Conservation (phyloP, 2,329 filamentous ascomycete genomes). For the Neonectria hederae region DNA sequence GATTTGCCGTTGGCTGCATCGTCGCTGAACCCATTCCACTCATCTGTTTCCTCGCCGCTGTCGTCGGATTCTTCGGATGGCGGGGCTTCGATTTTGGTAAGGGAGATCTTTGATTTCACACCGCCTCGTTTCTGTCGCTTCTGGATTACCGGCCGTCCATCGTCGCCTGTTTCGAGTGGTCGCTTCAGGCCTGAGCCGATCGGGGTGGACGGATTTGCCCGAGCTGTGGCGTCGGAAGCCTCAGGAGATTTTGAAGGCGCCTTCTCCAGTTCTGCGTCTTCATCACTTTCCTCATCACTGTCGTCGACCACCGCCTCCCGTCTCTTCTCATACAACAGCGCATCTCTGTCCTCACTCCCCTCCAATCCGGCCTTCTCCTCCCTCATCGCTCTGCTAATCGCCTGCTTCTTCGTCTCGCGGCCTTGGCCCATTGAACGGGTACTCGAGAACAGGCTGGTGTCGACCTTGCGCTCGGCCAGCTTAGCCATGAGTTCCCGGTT, state of each 20-base stretch:
- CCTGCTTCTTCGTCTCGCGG: conserved; percentile 76
- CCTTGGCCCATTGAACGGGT: conserved; percentile 79
- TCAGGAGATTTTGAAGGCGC: not conserved
- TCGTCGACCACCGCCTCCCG: conserved; percentile 42
- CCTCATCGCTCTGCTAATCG: conserved; percentile 68
- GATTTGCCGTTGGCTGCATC: conserved; percentile 48
- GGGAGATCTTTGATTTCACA: conserved; percentile 63
- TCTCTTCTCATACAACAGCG: conserved; percentile 61
- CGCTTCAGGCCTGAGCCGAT: conserved; percentile 86
- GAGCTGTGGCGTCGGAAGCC: conserved; percentile 11
- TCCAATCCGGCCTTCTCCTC: conserved; percentile 73
- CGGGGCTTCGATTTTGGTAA: conserved; percentile 51
- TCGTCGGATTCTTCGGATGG: conserved; percentile 49
- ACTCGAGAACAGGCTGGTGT: conserved; percentile 83
- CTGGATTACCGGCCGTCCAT: conserved; percentile 82
- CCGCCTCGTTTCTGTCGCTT: conserved; percentile 80
- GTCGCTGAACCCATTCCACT: conserved; percentile 71
- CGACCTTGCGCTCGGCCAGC: conserved; percentile 79
- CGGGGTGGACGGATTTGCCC: conserved; percentile 15
- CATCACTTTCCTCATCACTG: conserved; percentile 32
- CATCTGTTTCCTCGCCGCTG: conserved; percentile 51
- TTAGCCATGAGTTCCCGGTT: conserved; percentile 85
- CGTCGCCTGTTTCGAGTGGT: conserved; percentile 81
- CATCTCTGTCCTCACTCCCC: conserved; percentile 60
- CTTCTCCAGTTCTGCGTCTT: conserved; percentile 10